Percentiles rank a stretch among this genome's conserved stretches.
These are phyloP conservation scores for Umbilicus rupestris DNA, from an alignment of 164 flowering plant genomes.

Conservation along the genomic window DNA sequence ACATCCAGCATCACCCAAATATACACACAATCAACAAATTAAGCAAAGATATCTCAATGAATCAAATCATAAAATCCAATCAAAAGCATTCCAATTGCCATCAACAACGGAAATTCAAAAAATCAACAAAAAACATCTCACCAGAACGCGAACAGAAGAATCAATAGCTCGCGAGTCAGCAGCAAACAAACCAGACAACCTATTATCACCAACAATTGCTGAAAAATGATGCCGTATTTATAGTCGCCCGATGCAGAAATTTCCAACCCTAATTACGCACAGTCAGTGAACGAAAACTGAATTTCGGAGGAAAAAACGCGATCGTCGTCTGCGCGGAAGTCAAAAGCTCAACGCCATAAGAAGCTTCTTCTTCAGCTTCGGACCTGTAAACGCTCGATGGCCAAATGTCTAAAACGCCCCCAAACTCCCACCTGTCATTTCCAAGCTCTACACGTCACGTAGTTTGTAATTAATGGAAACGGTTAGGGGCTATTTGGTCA, in stretches of 20 bases:
- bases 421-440: background rate
- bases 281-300: background rate
- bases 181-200: too few species aligned
- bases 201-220: background rate
- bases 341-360: background rate
- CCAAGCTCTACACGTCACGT: background rate
- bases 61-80: background rate
- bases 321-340: conserved; percentile 4
- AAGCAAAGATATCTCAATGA: background rate
- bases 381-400: background rate
- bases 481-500: background rate
- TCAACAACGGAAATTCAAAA: too few species aligned
- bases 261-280: background rate
- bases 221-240: background rate
- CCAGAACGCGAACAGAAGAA: background rate
- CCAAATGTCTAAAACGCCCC: background rate
- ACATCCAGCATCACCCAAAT: background rate
- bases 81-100: background rate
- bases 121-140: background rate
- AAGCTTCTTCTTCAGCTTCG: background rate
- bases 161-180: background rate
- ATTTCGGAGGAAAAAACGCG: conserved; percentile 6
- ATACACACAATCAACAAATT: background rate
- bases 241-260: conserved; percentile 2
- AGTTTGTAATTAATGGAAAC: background rate